Conservation (phyloP, 495 filamentous ascomycete genomes). For the Aspergillus cristatus region DNA sequence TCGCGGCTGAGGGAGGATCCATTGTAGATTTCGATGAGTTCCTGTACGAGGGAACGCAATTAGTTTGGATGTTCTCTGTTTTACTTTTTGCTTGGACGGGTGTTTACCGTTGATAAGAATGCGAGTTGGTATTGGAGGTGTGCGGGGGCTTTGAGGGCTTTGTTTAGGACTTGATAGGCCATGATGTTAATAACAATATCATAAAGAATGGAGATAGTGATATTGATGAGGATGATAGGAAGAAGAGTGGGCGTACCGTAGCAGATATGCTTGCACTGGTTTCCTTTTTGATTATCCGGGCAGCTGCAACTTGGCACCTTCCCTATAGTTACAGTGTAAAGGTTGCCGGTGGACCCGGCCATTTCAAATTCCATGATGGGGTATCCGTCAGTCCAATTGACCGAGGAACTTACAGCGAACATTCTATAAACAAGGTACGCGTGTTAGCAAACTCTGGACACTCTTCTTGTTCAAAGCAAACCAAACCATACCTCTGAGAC, state of each 20-base stretch:
- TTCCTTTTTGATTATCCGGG: constrained; percentile 49
- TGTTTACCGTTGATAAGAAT: constrained; percentile 46
- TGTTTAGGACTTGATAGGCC: constrained; percentile 44
- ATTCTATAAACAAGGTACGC: constrained; percentile 30
- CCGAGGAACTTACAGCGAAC: constrained; percentile 45
- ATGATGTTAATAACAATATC: constrained; percentile 4
- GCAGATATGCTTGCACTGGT: constrained; percentile 70
- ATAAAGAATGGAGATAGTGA: not conserved
- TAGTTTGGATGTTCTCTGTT: too few species aligned
- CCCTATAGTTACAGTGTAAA: constrained; percentile 54
- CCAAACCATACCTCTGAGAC: constrained; percentile 30
- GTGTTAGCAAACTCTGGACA: not conserved
- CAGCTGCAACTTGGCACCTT: constrained; percentile 57
- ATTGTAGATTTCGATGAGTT: constrained; percentile 44
- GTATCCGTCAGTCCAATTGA: constrained; percentile 26
- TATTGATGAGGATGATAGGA: not conserved
- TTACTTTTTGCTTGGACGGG: not conserved
- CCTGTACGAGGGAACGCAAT: too few species aligned
- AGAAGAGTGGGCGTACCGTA: constrained; percentile 36
- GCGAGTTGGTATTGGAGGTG: constrained; percentile 68
- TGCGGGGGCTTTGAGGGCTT: constrained; percentile 53
- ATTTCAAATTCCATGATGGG: constrained; percentile 54
- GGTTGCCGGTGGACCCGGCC: constrained; percentile 65
- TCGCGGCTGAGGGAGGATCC: constrained; percentile 24
- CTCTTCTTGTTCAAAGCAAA: not conserved